These are phyloP conservation scores for Thraustotheca clavata DNA, from an alignment of 352 stramenopile genomes.

Conservation along the genomic window DNA sequence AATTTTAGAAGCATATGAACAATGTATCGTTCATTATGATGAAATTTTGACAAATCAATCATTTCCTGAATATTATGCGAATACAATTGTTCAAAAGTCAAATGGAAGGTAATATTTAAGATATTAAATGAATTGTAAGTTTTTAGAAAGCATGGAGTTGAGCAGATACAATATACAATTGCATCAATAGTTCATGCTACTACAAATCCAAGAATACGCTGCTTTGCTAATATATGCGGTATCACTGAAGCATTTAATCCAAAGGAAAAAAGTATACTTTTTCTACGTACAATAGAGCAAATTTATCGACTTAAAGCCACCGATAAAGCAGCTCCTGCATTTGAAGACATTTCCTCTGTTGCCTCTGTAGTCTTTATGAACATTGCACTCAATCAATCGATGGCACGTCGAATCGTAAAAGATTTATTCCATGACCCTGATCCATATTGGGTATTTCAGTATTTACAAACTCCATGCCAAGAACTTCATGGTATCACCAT, in stretches of 20 bases:
- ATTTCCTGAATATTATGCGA: constrained; percentile 61
- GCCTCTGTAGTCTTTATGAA: constrained; percentile 63
- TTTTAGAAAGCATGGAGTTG: constrained; percentile 26
- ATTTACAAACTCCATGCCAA: constrained; percentile 48
- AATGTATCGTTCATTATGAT: constrained; percentile 27
- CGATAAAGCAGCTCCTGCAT: constrained; percentile 11
- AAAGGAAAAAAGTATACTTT: constrained; percentile 55
- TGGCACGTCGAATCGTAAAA: constrained; percentile 41
- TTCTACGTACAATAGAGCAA: constrained; percentile 54
- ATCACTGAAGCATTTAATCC: constrained; percentile 49
- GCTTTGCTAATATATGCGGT: constrained; percentile 56
- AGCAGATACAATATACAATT: constrained; percentile 53
- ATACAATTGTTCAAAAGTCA: constrained; percentile 34
- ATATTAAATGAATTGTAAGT: not conserved
- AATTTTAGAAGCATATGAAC: constrained; percentile 71
- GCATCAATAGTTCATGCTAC: constrained; percentile 40
- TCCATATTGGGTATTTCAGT: constrained; percentile 73
- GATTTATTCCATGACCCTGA: constrained; percentile 66
- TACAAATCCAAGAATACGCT: constrained; percentile 40
- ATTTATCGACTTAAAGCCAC: constrained; percentile 48
- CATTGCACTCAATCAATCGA: constrained; percentile 45
- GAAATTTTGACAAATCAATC: constrained; percentile 34
- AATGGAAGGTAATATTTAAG: constrained; percentile 4
- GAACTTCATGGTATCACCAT: constrained; percentile 31
- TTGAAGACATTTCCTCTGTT: constrained; percentile 11